Base-by-base conservation (phyloP, 192 early-diverging fungal species). In the Mortierella hygrophila region DNA sequence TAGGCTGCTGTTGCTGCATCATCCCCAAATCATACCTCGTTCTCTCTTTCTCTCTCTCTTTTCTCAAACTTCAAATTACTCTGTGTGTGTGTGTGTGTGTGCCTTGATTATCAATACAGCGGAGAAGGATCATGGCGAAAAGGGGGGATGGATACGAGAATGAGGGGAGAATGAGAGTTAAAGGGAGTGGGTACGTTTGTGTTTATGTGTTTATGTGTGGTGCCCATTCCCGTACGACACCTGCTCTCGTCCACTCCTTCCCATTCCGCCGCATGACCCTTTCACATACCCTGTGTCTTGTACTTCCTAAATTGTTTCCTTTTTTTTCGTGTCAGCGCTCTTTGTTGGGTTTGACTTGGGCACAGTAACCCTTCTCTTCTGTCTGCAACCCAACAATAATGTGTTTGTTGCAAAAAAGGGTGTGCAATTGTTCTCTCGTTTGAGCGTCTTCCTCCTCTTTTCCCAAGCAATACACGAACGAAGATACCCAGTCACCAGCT, bases 181-280 rank as follows among this genome's bases (percentile, higher is more conserved):
- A 52, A 21, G 18, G 49, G 49, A 20, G 16, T 52, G 49, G 5
- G 49, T 52, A 5, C 5, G 3, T 5, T 35, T 35, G 35, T 35
- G 35, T 35, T 35, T 35, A 35, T 52, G 18, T 52, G 20, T 52
- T 52, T 5, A 7, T 5, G 49, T 52, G 49, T 52, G 49, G 49
- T 52, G 49, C 18, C 49, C n/a, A 57, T 57, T 23, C 55, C 6
- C 55, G 1, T 5, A 26, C 55, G n/a, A 6, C 23, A 57, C 23
- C 55, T 57, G n/a, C 55, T 57, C 55, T 57, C 55, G 23, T 57
- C 52, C n/a, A n/a, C 2, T 6, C 26, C 32, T 65, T 26, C 60
- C 29, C 60, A 65, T 65, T 65, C 29, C 60, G 60, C 60, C 60
- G 60, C 60, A 65, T 65, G 60, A 65, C 60, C 60, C 29, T 60